Conservation (phyloP, 345 rosid species). For the Microthlaspi erraticum region DNA sequence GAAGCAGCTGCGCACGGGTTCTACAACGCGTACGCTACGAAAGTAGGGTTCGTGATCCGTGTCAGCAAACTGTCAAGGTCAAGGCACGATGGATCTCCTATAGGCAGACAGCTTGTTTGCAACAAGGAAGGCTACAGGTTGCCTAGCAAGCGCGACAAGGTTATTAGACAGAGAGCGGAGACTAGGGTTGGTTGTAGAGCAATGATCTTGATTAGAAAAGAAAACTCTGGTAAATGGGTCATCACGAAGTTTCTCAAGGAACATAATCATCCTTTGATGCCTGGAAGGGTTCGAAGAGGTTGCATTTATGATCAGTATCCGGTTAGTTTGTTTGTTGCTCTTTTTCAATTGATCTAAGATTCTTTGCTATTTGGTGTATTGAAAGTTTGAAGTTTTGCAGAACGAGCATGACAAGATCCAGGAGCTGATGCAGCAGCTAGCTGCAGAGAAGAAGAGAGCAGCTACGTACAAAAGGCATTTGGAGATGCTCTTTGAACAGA, state of each 20-base stretch:
- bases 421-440: slow-evolving; percentile 93
- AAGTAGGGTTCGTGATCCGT: slow-evolving; percentile 85
- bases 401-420: slow-evolving; percentile 92
- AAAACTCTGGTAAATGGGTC: slow-evolving; percentile 91
- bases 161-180: slow-evolving; percentile 94
- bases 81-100: slow-evolving; percentile 92
- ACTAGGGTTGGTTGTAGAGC: slow-evolving; percentile 99
- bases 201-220: slow-evolving; percentile 95
- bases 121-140: slow-evolving; percentile 94
- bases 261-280: slow-evolving; percentile 82
- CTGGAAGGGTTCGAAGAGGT: slow-evolving; percentile 90
- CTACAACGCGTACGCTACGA: slow-evolving; percentile 87
- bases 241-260: slow-evolving; percentile 90
- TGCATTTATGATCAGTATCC: slow-evolving; percentile 97
- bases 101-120: slow-evolving; percentile 96
- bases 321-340: slow-evolving; percentile 65
- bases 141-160: slow-evolving; percentile 92
- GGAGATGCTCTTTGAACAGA: slow-evolving; percentile 86
- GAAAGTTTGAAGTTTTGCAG: slow-evolving; percentile 49
- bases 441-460: slow-evolving; percentile 84
- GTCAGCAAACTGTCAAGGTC: slow-evolving; percentile 99
- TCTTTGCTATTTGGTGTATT: background rate
- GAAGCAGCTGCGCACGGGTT: slow-evolving; percentile 95
- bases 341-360: slow-evolving; percentile 1
- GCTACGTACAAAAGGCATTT: slow-evolving; percentile 92